phyloP scores from a whole-genome alignment of 352 stramenopile species.

The Globisporangium ultimum region DNA sequence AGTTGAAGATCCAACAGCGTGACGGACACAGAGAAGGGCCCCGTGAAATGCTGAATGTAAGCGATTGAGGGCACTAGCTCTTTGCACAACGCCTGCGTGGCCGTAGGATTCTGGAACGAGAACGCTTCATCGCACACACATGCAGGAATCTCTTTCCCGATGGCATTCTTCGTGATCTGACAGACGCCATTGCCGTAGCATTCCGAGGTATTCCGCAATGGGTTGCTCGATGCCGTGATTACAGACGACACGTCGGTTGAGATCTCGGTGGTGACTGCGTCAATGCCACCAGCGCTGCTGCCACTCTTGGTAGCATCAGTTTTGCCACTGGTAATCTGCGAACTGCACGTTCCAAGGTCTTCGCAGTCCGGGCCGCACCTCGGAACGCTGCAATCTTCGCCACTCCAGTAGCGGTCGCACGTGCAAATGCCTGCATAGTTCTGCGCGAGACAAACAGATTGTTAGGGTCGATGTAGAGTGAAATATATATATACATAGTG shows the following conservation, averaged over 20 bases:
- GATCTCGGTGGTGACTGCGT: constrained; percentile 12
- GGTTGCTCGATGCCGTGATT: constrained; percentile 18
- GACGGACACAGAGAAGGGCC: constrained; percentile 38
- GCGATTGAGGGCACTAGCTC: constrained; percentile 52
- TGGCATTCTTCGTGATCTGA: constrained; percentile 15
- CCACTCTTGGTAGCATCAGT: not conserved
- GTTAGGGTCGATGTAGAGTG: too few species aligned
- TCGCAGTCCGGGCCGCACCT: constrained; percentile 71
- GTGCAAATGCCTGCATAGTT: constrained; percentile 63
- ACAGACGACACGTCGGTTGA: constrained; percentile 5
- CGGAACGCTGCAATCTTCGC: constrained; percentile 66
- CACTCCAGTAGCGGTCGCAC: constrained; percentile 75
- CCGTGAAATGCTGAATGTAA: constrained; percentile 51
- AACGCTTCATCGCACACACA: constrained; percentile 72
- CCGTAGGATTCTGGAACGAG: constrained; percentile 37
- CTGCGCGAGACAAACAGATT: constrained; percentile 3
- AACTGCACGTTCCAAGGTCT: constrained; percentile 47
- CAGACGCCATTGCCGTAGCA: constrained; percentile 79
- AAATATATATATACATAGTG: too few species aligned
- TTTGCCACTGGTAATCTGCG: not conserved
- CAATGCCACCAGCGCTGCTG: not conserved
- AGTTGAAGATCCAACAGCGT: constrained; percentile 44
- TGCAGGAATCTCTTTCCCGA: constrained; percentile 23
- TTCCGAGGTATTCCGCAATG: constrained; percentile 55
- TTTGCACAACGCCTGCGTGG: constrained; percentile 54